A percentile compares a stretch with the other conserved stretches of the same genome.
phyloP scores from a whole-genome alignment of 2,329 filamentous ascomycete genomes.

The Penicillium glabrum region DNA sequence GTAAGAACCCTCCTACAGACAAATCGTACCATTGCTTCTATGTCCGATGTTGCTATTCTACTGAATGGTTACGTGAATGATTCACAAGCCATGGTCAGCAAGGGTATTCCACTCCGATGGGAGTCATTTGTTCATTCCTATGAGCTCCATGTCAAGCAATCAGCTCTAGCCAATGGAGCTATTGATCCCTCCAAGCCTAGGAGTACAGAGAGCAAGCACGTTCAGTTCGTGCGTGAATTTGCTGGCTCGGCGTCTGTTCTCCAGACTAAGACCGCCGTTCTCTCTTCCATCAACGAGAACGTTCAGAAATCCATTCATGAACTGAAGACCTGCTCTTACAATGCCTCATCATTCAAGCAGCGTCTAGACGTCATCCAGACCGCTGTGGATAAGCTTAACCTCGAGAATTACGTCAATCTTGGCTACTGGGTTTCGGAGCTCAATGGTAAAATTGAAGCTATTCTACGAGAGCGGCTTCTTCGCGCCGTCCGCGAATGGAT shows the following conservation, averaged over 20 bases:
- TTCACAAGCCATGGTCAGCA: slow-evolving; percentile 76
- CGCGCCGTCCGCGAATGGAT: slow-evolving; percentile 87
- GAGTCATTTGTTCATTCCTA: slow-evolving; percentile 98
- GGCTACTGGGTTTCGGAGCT: slow-evolving; percentile 84
- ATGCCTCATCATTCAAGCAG: slow-evolving; percentile 72
- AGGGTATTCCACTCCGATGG: slow-evolving; percentile 90
- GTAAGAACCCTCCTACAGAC: slow-evolving; percentile 93
- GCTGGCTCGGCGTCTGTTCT: slow-evolving; percentile 82
- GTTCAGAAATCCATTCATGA: slow-evolving; percentile 80
- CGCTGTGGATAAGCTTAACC: slow-evolving; percentile 90
- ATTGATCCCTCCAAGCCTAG: slow-evolving; percentile 59
- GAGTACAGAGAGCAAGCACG: slow-evolving; percentile 82
- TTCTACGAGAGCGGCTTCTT: slow-evolving; percentile 78
- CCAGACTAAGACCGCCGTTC: slow-evolving; percentile 79
- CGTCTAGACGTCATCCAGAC: slow-evolving; percentile 84
- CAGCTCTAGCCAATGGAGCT: slow-evolving; percentile 58
- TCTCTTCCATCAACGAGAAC: slow-evolving; percentile 76
- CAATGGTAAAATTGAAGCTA: slow-evolving; percentile 80
- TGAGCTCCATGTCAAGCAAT: slow-evolving; percentile 76
- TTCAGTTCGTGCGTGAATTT: slow-evolving; percentile 94
- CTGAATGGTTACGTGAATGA: slow-evolving; percentile 91
- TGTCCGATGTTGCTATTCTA: slow-evolving; percentile 84
- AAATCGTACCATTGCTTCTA: slow-evolving; percentile 75
- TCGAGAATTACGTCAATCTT: slow-evolving; percentile 95
- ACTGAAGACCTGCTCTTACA: slow-evolving; percentile 80